Base-by-base conservation (phyloP, 805 yeast genomes). In the Spathaspora passalidarum region DNA sequence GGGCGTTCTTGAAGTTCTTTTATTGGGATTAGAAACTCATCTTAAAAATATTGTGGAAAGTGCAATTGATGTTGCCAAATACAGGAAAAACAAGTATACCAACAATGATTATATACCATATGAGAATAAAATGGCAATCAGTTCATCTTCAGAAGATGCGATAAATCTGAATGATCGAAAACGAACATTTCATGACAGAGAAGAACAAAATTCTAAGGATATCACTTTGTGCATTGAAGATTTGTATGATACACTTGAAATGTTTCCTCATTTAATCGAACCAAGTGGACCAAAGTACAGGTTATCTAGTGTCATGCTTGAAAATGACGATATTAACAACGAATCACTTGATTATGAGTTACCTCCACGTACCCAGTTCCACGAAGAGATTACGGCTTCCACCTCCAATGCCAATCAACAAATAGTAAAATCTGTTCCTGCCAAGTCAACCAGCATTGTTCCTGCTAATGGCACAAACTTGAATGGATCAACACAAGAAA, bases 1-100 rank as follows among this genome's bases (percentile, higher is more conserved):
- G n/a, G 82, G 81, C 17, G 87, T 86, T 5, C 78, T 87, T n/a
- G 96, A 90, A 45, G 69, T 94, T 16, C 61, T 91, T 51, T 69
- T 82, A 18, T 63, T 86, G n/a, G 97, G 97, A 0, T 68, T 94
- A 37, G 97, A 92, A 58, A 73, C 78, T 26, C 92, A 90, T 65
- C 65, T 94, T 52, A 86, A 84, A 55, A 79, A 81, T 48, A 69
- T 91, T 9, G 65, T 92, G 5, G 94, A 88, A 56, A 79, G 80
- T 51, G 81, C 89, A 2, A 77, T 88, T 38, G 95, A 87, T 57
- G 77, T 82, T 2, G 85, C 84, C 5, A 76, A 84, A 49, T 81
- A 80, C 55, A 68, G 90, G 42, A 76, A 75, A 51, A 69, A 72
- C 39, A 77, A 74, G 47, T 68, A 69, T 56, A 64, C 66, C 40